Evolutionary conservation across 2,329 filamentous ascomycete genomes (phyloP), one percentile per base, ranked within the genome.

Genomic region (Onygena corvina): DNA sequence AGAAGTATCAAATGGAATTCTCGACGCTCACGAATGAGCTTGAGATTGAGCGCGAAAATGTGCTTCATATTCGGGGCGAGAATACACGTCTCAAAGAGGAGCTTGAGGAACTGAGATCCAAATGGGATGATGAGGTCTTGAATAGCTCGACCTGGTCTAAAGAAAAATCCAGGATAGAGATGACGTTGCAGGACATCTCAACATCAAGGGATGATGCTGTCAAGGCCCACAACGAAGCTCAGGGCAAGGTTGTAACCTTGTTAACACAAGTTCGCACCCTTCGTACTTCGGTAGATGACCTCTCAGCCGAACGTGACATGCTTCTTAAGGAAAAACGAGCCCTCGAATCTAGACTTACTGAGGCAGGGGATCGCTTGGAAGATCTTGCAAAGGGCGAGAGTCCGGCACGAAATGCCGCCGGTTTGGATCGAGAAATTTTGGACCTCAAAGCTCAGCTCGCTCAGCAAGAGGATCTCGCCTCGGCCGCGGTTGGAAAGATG

Each of bases 71-170:
- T 20, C 74, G 92, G 58, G 80, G 84, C 30, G 89, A 95, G 66
- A 93, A 90, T 55, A 78, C 83, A 12, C 81, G 87, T 38, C 76
- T 98, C 48, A 83, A 90, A n/a, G 90, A 96, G 63, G 92, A 98
- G 67, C 80, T 96, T 20, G 92, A 98, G 59, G 88, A 94, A 59
- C 76, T 96, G 51, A 81, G 92, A 56, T 88, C 83, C 58, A 96
- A 96, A 70, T 96, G 92, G 90, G 92, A 98, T 60, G 87, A 96
- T 59, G 90, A 98, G 68, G 87, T 96, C 8, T 79, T 96, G 58
- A 96, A 96, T 69, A 94, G 87, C 67, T 94, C 88, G 12, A 94
- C 90, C 0, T 96, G 92, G 89, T 89, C 89, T 9, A 98, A 98
- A 71, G 90, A 98, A 70, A 96, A 96, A 73, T 78, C 87, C 12